phyloP scores from a whole-genome alignment of 495 filamentous ascomycete genomes.

The Aspergillus heteromorphus region DNA sequence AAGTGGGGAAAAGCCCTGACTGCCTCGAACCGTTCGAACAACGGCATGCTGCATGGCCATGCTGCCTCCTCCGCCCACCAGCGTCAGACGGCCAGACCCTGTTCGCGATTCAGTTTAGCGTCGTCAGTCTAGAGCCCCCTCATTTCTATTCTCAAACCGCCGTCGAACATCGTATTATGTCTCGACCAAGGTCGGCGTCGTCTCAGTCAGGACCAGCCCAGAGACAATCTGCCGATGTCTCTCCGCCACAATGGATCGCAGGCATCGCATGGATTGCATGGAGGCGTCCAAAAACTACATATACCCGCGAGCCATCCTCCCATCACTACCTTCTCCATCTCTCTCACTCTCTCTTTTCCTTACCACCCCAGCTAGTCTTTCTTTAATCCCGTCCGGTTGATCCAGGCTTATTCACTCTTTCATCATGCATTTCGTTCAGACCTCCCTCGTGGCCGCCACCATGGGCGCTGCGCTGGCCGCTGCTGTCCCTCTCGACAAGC shows the following conservation, averaged over 20 bases:
- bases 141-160: background rate
- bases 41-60: background rate
- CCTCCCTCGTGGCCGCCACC: slow-evolving; percentile 1
- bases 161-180: background rate
- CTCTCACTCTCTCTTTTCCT: background rate
- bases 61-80: background rate
- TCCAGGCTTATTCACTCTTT: background rate
- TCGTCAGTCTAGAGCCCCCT: background rate
- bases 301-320: background rate
- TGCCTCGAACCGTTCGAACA: background rate
- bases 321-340: background rate
- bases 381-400: background rate
- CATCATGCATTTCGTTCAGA: slow-evolving; percentile 7
- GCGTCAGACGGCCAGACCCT: background rate
- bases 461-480: slow-evolving; percentile 3
- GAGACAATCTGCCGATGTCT: background rate
- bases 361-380: background rate
- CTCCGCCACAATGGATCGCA: background rate
- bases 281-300: background rate
- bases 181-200: background rate
- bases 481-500: background rate
- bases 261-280: no score
- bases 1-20: background rate
- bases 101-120: background rate
- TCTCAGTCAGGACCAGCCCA: background rate